A percentile compares a stretch with the other conserved stretches of the same genome.
Conservation (phyloP, 176 grass and related monocot species). For the Carex kokanica region DNA sequence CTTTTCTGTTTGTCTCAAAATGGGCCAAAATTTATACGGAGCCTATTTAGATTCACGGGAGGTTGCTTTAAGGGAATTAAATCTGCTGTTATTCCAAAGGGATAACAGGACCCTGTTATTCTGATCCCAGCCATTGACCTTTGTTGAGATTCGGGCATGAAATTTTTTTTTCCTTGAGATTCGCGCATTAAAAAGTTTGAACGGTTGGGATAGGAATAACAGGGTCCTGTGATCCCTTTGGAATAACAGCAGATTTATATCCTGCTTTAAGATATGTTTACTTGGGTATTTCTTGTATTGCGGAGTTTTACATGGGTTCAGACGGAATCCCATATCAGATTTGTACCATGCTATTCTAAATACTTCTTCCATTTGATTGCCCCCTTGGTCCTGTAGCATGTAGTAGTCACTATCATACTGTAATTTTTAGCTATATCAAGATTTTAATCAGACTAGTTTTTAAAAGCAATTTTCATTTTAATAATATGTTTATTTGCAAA, state of each 20-base stretch:
- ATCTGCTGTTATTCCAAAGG: too few species aligned
- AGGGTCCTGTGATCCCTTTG: too few species aligned
- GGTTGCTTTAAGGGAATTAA: background rate
- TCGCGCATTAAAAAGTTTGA: too few species aligned
- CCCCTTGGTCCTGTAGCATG: background rate
- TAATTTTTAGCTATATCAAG: background rate
- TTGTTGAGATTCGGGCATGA: too few species aligned
- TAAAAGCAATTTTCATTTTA: background rate
- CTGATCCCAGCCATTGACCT: too few species aligned
- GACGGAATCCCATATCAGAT: background rate
- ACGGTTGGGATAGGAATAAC: too few species aligned
- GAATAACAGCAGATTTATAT: too few species aligned
- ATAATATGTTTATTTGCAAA: constrained; percentile 11
- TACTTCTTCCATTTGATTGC: background rate
- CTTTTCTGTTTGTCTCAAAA: too few species aligned
- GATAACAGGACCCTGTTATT: too few species aligned
- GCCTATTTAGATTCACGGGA: too few species aligned
- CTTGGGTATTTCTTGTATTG: background rate
- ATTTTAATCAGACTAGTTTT: background rate
- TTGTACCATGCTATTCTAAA: background rate
- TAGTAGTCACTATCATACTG: background rate
- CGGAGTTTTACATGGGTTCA: background rate
- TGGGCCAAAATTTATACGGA: too few species aligned
- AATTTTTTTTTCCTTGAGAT: too few species aligned
- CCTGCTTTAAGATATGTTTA: background rate